These are phyloP conservation scores for Botryosphaeria dothidea DNA, from an alignment of 2,329 filamentous ascomycete species.

Conservation along the genomic window DNA sequence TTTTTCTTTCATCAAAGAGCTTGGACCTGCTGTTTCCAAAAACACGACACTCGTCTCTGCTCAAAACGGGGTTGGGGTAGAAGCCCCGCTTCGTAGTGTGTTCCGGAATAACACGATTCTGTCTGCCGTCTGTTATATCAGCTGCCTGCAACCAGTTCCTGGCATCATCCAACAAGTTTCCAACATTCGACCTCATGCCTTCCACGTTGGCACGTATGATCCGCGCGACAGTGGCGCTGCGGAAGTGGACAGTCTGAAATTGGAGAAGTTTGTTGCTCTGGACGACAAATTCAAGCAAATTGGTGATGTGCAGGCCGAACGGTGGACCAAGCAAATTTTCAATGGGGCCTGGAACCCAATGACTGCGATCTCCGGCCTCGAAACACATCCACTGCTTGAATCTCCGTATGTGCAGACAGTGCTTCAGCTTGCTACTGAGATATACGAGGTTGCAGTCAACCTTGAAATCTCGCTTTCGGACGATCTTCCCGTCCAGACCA, in stretches of 20 bases:
- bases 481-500: constrained; percentile 19
- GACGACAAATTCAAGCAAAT: constrained; percentile 24
- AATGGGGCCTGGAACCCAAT: constrained; percentile 27
- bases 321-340: constrained; percentile 28
- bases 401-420: constrained; percentile 21
- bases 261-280: constrained; percentile 22
- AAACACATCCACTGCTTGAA: constrained; percentile 25
- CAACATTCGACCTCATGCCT: constrained; percentile 22
- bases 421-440: constrained; percentile 24
- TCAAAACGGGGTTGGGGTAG: constrained; percentile 28
- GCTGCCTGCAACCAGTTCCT: constrained; percentile 24
- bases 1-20: constrained; percentile 20
- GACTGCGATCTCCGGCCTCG: constrained; percentile 23
- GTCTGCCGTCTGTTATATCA: constrained; percentile 26
- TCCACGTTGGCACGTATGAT: constrained; percentile 22
- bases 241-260: background rate
- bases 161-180: constrained; percentile 25
- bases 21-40: constrained; percentile 19
- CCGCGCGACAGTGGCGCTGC: background rate
- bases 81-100: constrained; percentile 22
- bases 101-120: constrained; percentile 27
- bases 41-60: constrained; percentile 25
- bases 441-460: constrained; percentile 23
- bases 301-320: constrained; percentile 21
- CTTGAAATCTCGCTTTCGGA: constrained; percentile 21